Evolutionary conservation across 2,329 filamentous ascomycete species (phyloP), one percentile per base, ranked within the genome.

Genomic region (Pleoardoris graminearum): DNA sequence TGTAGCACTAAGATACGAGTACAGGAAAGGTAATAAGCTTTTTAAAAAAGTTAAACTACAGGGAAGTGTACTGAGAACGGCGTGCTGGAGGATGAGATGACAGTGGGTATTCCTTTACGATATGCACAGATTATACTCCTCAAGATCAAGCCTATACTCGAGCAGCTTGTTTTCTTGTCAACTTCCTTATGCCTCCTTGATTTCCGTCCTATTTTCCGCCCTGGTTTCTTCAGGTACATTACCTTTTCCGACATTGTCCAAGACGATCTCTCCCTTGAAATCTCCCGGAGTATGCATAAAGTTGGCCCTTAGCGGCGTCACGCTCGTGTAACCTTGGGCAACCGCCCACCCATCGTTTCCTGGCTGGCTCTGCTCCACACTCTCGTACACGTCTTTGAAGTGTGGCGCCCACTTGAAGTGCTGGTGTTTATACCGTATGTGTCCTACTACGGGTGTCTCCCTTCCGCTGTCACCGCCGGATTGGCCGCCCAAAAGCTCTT

Each of bases 271-370:
- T 1, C 69, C 70, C 33, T 63, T 52, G 25, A 66, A 63, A 2
- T 38, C 44, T 4, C 63, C 63, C 16, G 57, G 55, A 3, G 65
- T 64, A 53, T 93, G 90, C 83, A 89, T 91, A 73, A 97, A 99
- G 74, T 96, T 97, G 36, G 93, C 92, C 73, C 89, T 90, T 61
- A 97, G 75, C 12, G 93, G 90, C 3, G 94, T 97, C 51, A 99
- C 85, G 73, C 91, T 96, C 11, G 93, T 95, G 73, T 88, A 85
- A 23, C 91, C 90, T 70, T 96, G 86, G 70, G 89, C 88, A 21
- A 99, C 90, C 30, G 87, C 87, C 91, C 93, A 97, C 5, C 93
- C 94, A 74, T 99, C 94, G 68, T 91, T 95, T 3, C 91, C 91
- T 3, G 90, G 89, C 27, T 80, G 79, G 33, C 87, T 85, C 59